phyloP scores from a whole-genome alignment of 1,284 basidiomycete species.

The Anthracocystis walkeri region DNA sequence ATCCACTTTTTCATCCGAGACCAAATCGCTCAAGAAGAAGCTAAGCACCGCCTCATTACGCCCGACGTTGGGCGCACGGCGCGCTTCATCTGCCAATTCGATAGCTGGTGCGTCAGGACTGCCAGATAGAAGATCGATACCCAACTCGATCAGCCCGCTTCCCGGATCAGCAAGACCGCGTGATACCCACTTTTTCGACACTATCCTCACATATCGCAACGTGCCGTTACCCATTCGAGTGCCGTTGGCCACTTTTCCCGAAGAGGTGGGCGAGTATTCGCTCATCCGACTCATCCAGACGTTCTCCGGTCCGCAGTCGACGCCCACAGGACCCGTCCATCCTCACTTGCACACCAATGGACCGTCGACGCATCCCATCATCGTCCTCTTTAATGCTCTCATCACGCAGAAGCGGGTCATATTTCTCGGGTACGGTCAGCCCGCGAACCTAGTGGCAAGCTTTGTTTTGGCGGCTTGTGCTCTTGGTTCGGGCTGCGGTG shows the following conservation, averaged over 20 bases:
- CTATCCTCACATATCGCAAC: slow-evolving; percentile 77
- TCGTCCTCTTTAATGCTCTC: slow-evolving; percentile 93
- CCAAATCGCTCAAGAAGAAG: slow-evolving; percentile 45
- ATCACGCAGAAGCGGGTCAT: slow-evolving; percentile 92
- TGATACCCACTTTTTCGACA: slow-evolving; percentile 94
- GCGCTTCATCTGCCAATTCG: slow-evolving; percentile 46
- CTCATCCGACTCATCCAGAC: slow-evolving; percentile 88
- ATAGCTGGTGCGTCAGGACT: slow-evolving; percentile 8
- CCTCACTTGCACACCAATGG: slow-evolving; percentile 94
- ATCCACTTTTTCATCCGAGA: slow-evolving; percentile 43
- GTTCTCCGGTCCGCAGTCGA: slow-evolving; percentile 77
- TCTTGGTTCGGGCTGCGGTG: slow-evolving; percentile 87
- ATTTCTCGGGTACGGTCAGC: slow-evolving; percentile 85
- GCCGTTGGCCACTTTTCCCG: slow-evolving; percentile 71
- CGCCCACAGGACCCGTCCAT: slow-evolving; percentile 80
- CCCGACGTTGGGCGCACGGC: slow-evolving; percentile 31
- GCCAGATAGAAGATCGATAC: slow-evolving; percentile 27
- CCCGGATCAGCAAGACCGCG: slow-evolving; percentile 64
- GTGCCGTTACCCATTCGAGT: slow-evolving; percentile 53
- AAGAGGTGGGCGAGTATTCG: slow-evolving; percentile 98
- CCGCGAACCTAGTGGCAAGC: slow-evolving; percentile 82
- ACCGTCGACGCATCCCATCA: slow-evolving; percentile 88
- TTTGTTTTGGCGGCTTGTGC: slow-evolving; percentile 94
- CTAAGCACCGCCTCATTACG: slow-evolving; percentile 42
- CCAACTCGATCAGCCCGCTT: slow-evolving; percentile 14